Base-by-base conservation (phyloP, 163 green algal genomes). In the Chlamydomonas reinhardtii region DNA sequence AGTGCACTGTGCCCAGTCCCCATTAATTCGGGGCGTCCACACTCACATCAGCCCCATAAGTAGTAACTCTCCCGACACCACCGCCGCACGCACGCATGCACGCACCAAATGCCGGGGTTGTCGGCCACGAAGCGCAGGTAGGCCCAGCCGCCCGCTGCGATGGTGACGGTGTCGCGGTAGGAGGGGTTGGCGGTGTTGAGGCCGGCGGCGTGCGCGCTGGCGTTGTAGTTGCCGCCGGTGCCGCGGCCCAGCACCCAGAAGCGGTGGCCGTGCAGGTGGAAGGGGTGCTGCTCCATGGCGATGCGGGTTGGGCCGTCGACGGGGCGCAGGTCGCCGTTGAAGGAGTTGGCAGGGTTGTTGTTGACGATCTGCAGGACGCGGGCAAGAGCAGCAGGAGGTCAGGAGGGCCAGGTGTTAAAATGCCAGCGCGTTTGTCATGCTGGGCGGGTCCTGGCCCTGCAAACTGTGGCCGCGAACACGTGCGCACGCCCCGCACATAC, bases 91-190 rank as follows among this genome's bases (percentile, higher is more conserved):
- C n/a, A n/a, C n/a, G n/a, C n/a, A n/a, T 3, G 5, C 22, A 17
- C 74, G 22, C 59, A 72, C 89, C 89, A 94, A 24, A 91, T 24
- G 9, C 93, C 93, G 0, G 93, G 91, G 86, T 94, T 94, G 88
- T 94, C 77, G 8, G 88, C 90, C 69, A 78, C 39, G 77, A 94
- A 94, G 71, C 91, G 90, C 27, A 94, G 71, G 59, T 76, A 70
- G 19, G 81, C 56, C 83, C 74, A 90, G 82, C 75, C 73, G 34
- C 74, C 84, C 73, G 54, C 35, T 25, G 39, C 32, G 56, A 94
- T 43, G 9, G 83, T 93, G 32, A 88, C 83, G 2, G 88, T 91
- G 83, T 93, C 91, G 2, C 89, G 74, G 73, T 87, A 88, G 29
- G 84, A 27, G 5, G 91, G 91, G 65, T 93, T 85, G 32, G 66